Conservation (phyloP, 2,329 filamentous ascomycete genomes). For the Fusarium siculi region DNA sequence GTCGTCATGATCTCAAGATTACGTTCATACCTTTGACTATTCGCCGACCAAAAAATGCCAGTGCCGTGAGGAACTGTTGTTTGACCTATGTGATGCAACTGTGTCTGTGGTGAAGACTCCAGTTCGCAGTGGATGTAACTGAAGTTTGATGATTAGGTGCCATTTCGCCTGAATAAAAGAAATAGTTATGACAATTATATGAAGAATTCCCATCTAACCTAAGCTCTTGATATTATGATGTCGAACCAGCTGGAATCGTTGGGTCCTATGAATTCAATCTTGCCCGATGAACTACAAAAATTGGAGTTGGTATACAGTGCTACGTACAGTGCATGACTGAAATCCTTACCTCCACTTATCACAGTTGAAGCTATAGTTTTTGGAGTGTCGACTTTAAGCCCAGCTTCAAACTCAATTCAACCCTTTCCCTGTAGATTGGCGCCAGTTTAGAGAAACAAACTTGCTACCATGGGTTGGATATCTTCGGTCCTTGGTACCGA, state of each 20-base stretch:
- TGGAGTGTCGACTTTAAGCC: conserved; percentile 14
- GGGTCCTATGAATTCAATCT: neutral
- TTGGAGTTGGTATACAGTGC: conserved; percentile 26
- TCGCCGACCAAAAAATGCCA: conserved; percentile 39
- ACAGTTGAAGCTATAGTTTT: conserved; percentile 35
- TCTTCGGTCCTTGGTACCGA: conserved; percentile 63
- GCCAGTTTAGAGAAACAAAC: neutral
- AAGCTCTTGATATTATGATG: neutral
- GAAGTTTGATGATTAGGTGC: neutral
- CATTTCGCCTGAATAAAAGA: neutral
- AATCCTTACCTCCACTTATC: conserved; percentile 35
- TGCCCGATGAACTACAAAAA: neutral
- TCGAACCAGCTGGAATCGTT: neutral
- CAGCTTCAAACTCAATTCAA: neutral
- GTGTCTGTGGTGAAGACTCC: conserved; percentile 5
- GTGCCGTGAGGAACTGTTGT: conserved; percentile 34
- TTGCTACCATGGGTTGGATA: conserved; percentile 65
- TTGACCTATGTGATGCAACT: neutral
- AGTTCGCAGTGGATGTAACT: conserved; percentile 1
- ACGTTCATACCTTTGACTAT: conserved; percentile 46
- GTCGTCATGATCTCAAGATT: conserved; percentile 46
- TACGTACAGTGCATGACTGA: conserved; percentile 25
- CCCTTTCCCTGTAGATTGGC: neutral
- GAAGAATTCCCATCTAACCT: neutral
- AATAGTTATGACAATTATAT: conserved; percentile 10